Conservation (phyloP, 371 early-diverging fungal genomes). For the Dichotomocladium elegans region DNA sequence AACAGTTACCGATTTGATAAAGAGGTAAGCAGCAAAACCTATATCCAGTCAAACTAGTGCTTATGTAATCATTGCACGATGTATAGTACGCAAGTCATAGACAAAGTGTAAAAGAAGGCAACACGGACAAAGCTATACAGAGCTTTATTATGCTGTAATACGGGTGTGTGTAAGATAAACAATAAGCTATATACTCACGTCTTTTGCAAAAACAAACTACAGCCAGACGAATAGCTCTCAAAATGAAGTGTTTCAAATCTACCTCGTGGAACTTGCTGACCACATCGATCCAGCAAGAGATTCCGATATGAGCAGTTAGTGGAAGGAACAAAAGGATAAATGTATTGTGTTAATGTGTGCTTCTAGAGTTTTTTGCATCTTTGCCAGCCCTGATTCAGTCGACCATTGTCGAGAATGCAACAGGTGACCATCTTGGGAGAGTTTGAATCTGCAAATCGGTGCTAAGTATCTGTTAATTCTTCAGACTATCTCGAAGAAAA, state of each 20-base stretch:
- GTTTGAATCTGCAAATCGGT: neutral
- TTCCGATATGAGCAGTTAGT: slow-evolving; percentile 32
- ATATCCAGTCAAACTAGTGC: too few species aligned
- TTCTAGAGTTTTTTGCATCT: slow-evolving; percentile 37
- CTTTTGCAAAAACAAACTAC: too few species aligned
- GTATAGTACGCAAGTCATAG: slow-evolving; percentile 12
- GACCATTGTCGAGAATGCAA: slow-evolving; percentile 36
- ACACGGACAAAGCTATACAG: slow-evolving; percentile 19
- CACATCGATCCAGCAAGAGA: slow-evolving; percentile 38
- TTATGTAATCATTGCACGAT: too few species aligned
- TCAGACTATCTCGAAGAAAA: slow-evolving; percentile 30
- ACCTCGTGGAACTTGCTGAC: slow-evolving; percentile 30
- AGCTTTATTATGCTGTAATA: slow-evolving; percentile 22
- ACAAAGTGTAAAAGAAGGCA: slow-evolving; percentile 9
- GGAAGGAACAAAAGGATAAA: neutral
- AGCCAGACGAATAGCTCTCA: slow-evolving; percentile 37
- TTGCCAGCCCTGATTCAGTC: slow-evolving; percentile 41
- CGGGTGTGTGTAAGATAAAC: too few species aligned
- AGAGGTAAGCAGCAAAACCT: too few species aligned
- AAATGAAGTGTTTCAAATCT: slow-evolving; percentile 29
- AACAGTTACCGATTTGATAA: too few species aligned
- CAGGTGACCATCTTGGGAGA: slow-evolving; percentile 17
- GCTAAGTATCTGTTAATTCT: neutral
- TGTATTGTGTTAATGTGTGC: neutral
- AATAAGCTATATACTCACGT: neutral